Percentiles rank a stretch among this genome's conserved stretches.
Evolutionary conservation across 2,329 filamentous ascomycete species (phyloP).

Genomic region (Xylariaceae sp.): DNA sequence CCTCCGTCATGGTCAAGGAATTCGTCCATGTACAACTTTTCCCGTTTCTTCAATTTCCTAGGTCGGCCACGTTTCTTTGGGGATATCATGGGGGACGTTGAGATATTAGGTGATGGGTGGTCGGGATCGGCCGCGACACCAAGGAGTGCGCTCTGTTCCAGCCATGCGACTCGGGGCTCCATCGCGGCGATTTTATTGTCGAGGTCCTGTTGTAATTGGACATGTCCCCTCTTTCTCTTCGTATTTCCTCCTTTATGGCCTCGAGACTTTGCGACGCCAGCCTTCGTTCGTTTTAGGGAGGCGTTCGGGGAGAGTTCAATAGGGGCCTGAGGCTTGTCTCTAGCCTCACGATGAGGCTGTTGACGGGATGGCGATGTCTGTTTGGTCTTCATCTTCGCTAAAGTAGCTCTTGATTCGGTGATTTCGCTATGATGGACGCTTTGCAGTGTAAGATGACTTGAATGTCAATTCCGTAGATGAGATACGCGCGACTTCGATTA

Average conservation of each 20-base stretch:
- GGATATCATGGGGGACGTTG: neutral
- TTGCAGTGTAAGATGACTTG: neutral
- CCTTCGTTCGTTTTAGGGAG: neutral
- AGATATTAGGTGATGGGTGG: neutral
- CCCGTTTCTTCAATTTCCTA: constrained; percentile 8
- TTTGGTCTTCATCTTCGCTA: neutral
- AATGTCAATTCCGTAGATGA: too few species aligned
- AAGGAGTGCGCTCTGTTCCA: constrained; percentile 14
- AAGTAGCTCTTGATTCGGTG: neutral
- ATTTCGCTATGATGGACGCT: neutral
- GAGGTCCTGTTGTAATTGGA: constrained; percentile 5
- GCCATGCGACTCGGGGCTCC: constrained; percentile 2
- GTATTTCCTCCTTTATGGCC: neutral
- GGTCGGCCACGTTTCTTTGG: constrained; percentile 3
- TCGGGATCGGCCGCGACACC: neutral
- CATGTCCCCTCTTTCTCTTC: neutral
- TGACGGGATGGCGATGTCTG: neutral
- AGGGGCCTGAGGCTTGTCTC: neutral
- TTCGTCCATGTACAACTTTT: constrained; percentile 23
- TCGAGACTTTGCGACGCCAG: constrained; percentile 1
- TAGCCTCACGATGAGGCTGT: constrained; percentile 8
- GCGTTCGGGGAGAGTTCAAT: too few species aligned
- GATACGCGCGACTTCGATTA: neutral
- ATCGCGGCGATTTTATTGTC: constrained; percentile 8
- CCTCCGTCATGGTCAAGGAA: constrained; percentile 14